A percentile compares a stretch with the other conserved stretches of the same genome.
These are phyloP conservation scores for Mycogone perniciosa DNA, from an alignment of 2,329 filamentous ascomycete genomes.

Conservation along the genomic window DNA sequence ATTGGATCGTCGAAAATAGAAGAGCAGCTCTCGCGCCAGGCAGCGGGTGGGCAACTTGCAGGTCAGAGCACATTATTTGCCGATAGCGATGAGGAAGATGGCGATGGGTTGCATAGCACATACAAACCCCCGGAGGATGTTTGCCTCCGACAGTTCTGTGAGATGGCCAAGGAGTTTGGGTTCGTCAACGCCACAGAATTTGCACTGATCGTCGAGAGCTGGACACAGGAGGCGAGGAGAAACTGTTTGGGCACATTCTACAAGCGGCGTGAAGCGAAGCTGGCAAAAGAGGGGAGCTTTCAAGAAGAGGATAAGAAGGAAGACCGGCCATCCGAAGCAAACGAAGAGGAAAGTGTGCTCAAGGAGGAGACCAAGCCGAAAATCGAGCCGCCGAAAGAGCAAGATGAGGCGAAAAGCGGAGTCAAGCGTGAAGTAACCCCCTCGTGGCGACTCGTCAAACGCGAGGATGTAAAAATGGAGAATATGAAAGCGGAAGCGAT, in stretches of 20 bases:
- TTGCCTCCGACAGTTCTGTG: conserved; percentile 77
- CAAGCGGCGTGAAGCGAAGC: conserved; percentile 51
- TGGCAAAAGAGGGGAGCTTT: conserved; percentile 28
- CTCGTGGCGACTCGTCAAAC: not conserved
- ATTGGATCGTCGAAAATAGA: conserved; percentile 91
- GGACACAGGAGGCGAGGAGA: conserved; percentile 77
- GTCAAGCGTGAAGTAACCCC: conserved; percentile 1
- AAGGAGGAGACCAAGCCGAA: conserved; percentile 11
- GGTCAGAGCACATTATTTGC: conserved; percentile 54
- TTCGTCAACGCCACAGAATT: conserved; percentile 75
- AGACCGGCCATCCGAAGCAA: conserved; percentile 10
- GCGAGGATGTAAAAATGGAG: conserved; percentile 5
- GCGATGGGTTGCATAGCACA: conserved; percentile 27
- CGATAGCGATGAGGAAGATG: conserved; percentile 33
- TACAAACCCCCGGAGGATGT: conserved; percentile 73
- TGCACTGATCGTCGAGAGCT: conserved; percentile 81
- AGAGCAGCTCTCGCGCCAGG: conserved; percentile 70
- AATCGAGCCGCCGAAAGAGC: conserved; percentile 2
- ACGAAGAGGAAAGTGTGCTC: conserved; percentile 1
- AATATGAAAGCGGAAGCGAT: conserved; percentile 5
- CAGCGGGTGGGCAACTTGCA: conserved; percentile 47
- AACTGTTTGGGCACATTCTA: conserved; percentile 80
- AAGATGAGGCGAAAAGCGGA: conserved; percentile 6
- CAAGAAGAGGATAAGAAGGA: conserved; percentile 18
- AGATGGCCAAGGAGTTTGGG: conserved; percentile 75